phyloP scores from a whole-genome alignment of 768 basidiomycete species.

The Panellus pusillus region DNA sequence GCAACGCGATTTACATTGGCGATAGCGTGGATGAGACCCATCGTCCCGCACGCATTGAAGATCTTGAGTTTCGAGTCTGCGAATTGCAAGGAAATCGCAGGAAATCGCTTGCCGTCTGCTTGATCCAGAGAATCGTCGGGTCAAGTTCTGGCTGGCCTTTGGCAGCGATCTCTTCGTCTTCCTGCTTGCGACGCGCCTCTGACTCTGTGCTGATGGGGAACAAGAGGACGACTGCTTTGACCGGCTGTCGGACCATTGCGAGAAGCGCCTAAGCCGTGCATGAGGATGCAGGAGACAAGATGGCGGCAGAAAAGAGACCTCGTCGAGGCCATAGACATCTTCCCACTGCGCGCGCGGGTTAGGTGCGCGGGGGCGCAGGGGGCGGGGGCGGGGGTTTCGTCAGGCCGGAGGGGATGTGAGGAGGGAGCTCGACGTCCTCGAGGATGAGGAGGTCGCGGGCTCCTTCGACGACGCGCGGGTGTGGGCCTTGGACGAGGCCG shows the following conservation, averaged over 20 bases:
- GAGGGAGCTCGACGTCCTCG: conserved; percentile 53
- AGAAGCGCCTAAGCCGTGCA: conserved; percentile 54
- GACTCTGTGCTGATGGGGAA: conserved; percentile 69
- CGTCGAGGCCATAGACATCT: conserved; percentile 75
- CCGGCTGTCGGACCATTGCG: conserved; percentile 64
- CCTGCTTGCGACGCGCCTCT: conserved; percentile 50
- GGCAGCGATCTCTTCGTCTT: conserved; percentile 56
- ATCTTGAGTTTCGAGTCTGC: conserved; percentile 46
- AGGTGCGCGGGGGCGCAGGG: conserved; percentile 28
- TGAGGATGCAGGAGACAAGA: not conserved
- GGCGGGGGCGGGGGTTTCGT: conserved; percentile 31
- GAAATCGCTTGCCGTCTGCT: conserved; percentile 72
- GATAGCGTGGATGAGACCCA: conserved; percentile 80
- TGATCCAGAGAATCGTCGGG: conserved; percentile 79
- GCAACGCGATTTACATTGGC: conserved; percentile 57
- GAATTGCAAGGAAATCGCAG: not conserved
- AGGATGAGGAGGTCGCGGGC: conserved; percentile 71
- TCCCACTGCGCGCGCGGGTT: conserved; percentile 53
- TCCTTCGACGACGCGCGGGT: conserved; percentile 69
- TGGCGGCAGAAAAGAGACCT: conserved; percentile 37
- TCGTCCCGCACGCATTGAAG: conserved; percentile 84
- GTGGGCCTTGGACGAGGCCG: conserved; percentile 63
- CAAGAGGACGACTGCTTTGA: conserved; percentile 81
- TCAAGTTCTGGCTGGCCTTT: conserved; percentile 52
- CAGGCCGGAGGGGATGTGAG: conserved; percentile 12